A percentile compares a stretch with the other conserved stretches of the same genome.
Evolutionary conservation across 2,329 filamentous ascomycete species (phyloP).

Genomic region (Ophiosphaerella herpotricha): DNA sequence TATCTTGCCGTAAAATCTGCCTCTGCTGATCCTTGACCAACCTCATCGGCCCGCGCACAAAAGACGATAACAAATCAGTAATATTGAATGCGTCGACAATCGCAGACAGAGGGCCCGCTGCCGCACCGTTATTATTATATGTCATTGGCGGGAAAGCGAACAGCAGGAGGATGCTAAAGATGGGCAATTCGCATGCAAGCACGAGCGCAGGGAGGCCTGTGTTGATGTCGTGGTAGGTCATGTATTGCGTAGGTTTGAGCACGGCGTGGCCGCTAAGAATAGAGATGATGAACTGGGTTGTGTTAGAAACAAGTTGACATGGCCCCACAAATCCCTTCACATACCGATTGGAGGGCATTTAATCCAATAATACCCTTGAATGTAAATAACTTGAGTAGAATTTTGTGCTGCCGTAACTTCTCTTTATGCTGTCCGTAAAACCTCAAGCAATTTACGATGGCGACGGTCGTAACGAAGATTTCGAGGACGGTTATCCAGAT

Average conservation of each 20-base stretch:
- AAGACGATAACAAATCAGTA: conserved; percentile 31
- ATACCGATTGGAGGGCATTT: conserved; percentile 35
- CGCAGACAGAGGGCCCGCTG: conserved; percentile 23
- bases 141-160: conserved; percentile 31
- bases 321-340: neutral
- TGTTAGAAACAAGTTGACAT: neutral
- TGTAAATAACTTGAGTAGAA: conserved; percentile 35
- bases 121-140: conserved; percentile 21
- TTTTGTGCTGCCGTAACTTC: conserved; percentile 26
- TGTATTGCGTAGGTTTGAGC: conserved; percentile 30
- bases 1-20: conserved; percentile 25
- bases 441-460: conserved; percentile 25
- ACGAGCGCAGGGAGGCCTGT: conserved; percentile 33
- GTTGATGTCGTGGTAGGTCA: conserved; percentile 37
- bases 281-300: conserved; percentile 30
- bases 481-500: conserved; percentile 37
- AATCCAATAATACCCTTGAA: conserved; percentile 41
- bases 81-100: conserved; percentile 36
- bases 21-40: conserved; percentile 34
- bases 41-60: conserved; percentile 37
- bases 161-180: conserved; percentile 34
- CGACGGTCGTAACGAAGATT: conserved; percentile 19
- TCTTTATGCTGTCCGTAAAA: conserved; percentile 32
- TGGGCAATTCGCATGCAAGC: conserved; percentile 39
- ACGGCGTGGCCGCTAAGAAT: conserved; percentile 30